These are phyloP conservation scores for Thalassiosira exigua DNA, from an alignment of 352 stramenopile genomes.

Conservation along the genomic window DNA sequence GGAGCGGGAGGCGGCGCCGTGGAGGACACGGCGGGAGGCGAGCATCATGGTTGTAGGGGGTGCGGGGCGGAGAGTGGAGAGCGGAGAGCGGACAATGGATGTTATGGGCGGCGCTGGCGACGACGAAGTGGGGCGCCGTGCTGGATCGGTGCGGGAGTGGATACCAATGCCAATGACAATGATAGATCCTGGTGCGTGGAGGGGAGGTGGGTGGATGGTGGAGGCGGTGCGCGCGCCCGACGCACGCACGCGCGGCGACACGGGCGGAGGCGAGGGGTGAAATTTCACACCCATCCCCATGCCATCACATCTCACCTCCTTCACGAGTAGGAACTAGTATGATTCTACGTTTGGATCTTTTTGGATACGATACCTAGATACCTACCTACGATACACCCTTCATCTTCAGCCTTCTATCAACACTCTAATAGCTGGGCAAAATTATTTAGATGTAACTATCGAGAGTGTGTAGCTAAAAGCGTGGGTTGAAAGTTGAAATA, in stretches of 20 bases:
- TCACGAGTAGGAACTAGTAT: no score
- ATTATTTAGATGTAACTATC: no score
- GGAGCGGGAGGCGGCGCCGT: neutral
- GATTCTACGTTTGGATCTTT: no score
- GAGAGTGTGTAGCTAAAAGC: no score
- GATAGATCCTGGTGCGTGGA: no score
- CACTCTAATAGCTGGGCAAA: no score
- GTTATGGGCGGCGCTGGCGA: neutral
- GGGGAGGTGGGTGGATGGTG: neutral
- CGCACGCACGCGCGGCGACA: neutral
- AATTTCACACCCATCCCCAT: neutral
- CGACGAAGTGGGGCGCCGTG: neutral
- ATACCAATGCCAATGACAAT: no score
- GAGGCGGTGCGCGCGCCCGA: neutral
- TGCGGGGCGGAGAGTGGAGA: neutral
- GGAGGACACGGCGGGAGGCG: neutral
- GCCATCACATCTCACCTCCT: neutral
- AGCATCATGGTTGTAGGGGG: conserved; percentile 5
- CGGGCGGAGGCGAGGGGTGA: neutral
- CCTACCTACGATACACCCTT: no score
- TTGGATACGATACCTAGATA: no score
- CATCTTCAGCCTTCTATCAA: no score
- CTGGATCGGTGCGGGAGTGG: neutral
- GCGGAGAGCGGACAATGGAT: neutral
- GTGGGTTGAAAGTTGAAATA: no score